A percentile compares a stretch with the other conserved stretches of the same genome.
Conservation (phyloP, 441 rosid genomes). For the Aquilaria agallochum region DNA sequence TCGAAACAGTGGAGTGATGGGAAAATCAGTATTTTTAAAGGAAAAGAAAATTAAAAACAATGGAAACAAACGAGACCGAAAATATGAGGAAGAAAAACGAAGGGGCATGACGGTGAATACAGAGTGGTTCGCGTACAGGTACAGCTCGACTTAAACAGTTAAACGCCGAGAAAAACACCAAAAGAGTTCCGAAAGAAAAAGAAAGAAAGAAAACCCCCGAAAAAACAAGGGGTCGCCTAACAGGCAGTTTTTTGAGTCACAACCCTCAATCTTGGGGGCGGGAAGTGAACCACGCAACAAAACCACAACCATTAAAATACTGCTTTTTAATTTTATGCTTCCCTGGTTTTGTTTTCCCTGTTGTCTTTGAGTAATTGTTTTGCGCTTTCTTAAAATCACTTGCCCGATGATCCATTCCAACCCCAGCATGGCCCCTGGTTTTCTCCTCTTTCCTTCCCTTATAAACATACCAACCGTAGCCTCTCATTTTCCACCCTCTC, state of each 20-base stretch:
- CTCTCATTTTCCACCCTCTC: background rate
- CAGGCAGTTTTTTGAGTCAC: constrained; percentile 19
- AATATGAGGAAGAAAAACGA: background rate
- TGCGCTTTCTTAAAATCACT: background rate
- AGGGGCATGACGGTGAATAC: constrained; percentile 10
- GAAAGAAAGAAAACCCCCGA: too few species aligned
- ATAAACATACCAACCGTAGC: constrained; percentile 8
- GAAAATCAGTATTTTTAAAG: too few species aligned
- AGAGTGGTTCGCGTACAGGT: too few species aligned
- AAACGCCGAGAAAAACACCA: background rate
- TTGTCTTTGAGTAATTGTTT: background rate
- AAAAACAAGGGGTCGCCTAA: constrained; percentile 29
- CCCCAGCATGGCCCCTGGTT: constrained; percentile 28
- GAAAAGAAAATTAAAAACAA: too few species aligned
- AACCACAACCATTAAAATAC: background rate
- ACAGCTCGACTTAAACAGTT: background rate
- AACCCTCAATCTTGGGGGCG: constrained; percentile 41
- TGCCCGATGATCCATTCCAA: too few species aligned
- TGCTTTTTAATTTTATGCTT: background rate
- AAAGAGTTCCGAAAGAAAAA: background rate
- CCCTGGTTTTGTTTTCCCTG: constrained; percentile 19
- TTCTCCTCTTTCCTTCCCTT: constrained; percentile 10
- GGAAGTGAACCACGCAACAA: constrained; percentile 5
- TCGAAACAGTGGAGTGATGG: too few species aligned
- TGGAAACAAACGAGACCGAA: background rate